phyloP scores from a whole-genome alignment of 345 rosid genomes.

The Rhodomyrtus tomentosa region DNA sequence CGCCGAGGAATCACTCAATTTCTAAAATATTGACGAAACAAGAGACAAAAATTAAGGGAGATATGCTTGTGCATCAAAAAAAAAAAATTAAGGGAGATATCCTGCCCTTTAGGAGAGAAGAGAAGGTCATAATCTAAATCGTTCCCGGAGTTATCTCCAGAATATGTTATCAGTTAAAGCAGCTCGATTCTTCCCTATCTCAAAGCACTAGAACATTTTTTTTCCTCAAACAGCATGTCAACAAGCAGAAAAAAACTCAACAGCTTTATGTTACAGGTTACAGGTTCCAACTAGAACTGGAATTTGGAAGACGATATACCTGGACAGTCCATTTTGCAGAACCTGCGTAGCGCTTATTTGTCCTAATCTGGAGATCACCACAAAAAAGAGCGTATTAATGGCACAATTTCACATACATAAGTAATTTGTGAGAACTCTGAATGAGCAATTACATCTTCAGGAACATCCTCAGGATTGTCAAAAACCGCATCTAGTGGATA shows the following conservation, averaged over 20 bases:
- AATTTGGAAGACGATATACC: constrained; percentile 8
- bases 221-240: neutral
- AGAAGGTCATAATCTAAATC: neutral
- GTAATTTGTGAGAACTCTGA: neutral
- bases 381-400: neutral
- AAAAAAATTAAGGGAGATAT: neutral
- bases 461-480: constrained; percentile 48
- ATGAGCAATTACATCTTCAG: constrained; percentile 35
- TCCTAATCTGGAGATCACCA: constrained; percentile 29
- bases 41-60: neutral
- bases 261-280: neutral
- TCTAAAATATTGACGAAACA: neutral
- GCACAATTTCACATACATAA: neutral
- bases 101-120: neutral
- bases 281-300: neutral
- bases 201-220: neutral
- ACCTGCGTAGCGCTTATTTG: constrained; percentile 52
- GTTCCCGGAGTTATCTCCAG: neutral
- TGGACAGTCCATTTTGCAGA: constrained; percentile 57
- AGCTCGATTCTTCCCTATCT: neutral
- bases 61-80: too few species aligned
- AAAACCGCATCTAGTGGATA: constrained; percentile 62
- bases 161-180: neutral
- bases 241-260: neutral
- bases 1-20: neutral